A percentile compares a stretch with the other conserved stretches of the same genome.
Evolutionary conservation across 768 basidiomycete species (phyloP).

Genomic region (Strobilomyces confusus): DNA sequence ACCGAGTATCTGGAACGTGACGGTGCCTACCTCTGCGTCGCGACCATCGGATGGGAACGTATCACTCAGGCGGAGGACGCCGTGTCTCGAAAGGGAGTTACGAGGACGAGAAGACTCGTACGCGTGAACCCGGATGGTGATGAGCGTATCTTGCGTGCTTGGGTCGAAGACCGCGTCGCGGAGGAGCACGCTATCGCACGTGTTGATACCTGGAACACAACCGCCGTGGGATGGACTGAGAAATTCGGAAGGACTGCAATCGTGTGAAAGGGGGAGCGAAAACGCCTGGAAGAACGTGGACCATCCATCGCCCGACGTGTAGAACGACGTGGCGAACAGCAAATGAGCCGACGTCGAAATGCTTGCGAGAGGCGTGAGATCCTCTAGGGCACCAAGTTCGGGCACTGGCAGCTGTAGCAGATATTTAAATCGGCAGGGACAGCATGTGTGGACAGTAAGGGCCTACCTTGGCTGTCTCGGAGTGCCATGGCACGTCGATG

Average conservation of each 20-base stretch:
- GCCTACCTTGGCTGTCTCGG: slow-evolving; percentile 1
- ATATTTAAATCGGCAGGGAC: not conserved
- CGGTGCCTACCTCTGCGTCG: not conserved
- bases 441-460: not conserved
- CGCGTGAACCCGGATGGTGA: slow-evolving; percentile 2
- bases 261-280: slow-evolving; percentile 1
- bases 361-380: not conserved
- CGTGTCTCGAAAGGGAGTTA: not conserved
- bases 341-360: slow-evolving; percentile 24
- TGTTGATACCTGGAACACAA: not conserved
- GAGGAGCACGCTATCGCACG: slow-evolving; percentile 5
- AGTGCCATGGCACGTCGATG: not conserved
- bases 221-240: slow-evolving; percentile 11
- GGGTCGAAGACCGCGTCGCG: slow-evolving; percentile 8
- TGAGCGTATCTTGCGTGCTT: slow-evolving; percentile 6
- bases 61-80: slow-evolving; percentile 4
- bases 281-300: slow-evolving; percentile 12
- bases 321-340: slow-evolving; percentile 8
- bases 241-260: not conserved
- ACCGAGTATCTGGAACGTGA: slow-evolving; percentile 9
- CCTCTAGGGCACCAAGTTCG: not conserved
- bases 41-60: not conserved
- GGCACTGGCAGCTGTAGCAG: not conserved
- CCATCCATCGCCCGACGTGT: slow-evolving; percentile 1
- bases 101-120: slow-evolving; percentile 1